A percentile compares a stretch with the other conserved stretches of the same genome.
phyloP scores from a whole-genome alignment of 129 eudicot genomes.

The Escallonia rubra region DNA sequence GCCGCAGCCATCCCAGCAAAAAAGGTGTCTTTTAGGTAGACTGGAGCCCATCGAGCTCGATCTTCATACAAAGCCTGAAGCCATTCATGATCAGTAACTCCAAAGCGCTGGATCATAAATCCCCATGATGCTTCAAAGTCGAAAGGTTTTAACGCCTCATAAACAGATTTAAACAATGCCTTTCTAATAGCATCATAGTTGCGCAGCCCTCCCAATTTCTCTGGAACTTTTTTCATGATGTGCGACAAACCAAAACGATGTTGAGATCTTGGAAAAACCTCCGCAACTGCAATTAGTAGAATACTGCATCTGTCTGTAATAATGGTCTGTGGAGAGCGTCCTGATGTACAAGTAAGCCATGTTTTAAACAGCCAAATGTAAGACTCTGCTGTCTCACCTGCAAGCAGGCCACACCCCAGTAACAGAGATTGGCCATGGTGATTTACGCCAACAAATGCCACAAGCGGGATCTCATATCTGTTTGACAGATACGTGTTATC shows the following conservation, averaged over 20 bases:
- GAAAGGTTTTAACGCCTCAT: conserved; percentile 63
- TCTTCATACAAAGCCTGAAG: conserved; percentile 67
- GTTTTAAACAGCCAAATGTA: conserved; percentile 65
- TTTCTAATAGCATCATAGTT: conserved; percentile 76
- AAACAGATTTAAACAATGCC: conserved; percentile 46
- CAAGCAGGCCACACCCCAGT: conserved; percentile 83
- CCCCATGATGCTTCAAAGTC: conserved; percentile 88
- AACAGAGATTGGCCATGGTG: conserved; percentile 79
- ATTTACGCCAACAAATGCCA: conserved; percentile 69
- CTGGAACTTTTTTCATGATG: conserved; percentile 80
- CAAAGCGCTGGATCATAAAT: conserved; percentile 69
- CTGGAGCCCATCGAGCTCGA: conserved; percentile 86
- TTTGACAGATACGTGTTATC: conserved; percentile 63
- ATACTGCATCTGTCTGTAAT: conserved; percentile 70
- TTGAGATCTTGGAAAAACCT: conserved; percentile 65
- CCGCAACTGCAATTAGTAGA: conserved; percentile 53
- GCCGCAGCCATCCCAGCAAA: conserved; percentile 75
- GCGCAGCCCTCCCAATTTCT: conserved; percentile 72
- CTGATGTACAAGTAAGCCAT: conserved; percentile 55
- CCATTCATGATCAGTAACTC: conserved; percentile 69
- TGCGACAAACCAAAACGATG: conserved; percentile 74
- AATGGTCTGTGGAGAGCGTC: conserved; percentile 61
- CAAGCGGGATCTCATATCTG: conserved; percentile 79
- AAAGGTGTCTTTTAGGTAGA: conserved; percentile 58
- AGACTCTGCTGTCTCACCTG: conserved; percentile 56